A percentile compares a stretch with the other conserved stretches of the same genome.
phyloP scores from a whole-genome alignment of 805 yeast genomes.

The Pichia gijzeniarum region DNA sequence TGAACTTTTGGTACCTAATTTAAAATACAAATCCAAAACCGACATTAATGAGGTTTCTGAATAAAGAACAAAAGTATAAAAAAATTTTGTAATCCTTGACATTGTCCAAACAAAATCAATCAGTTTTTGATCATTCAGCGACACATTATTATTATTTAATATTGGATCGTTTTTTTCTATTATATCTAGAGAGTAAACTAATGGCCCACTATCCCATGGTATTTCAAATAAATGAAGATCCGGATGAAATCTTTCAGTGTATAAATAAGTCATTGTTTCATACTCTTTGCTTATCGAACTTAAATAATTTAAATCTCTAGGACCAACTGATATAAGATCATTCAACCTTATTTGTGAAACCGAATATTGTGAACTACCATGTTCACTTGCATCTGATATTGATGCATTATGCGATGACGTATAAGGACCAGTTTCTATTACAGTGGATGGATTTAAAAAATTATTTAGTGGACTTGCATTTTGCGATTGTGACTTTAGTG shows the following conservation, averaged over 20 bases:
- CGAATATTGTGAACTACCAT: not conserved
- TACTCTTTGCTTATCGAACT: not conserved
- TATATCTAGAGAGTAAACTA: slow-evolving; percentile 3
- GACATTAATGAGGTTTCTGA: slow-evolving; percentile 6
- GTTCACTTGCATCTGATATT: not conserved
- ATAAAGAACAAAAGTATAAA: slow-evolving; percentile 9
- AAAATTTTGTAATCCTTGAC: slow-evolving; percentile 6
- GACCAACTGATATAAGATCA: slow-evolving; percentile 8
- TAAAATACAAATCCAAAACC: slow-evolving; percentile 4
- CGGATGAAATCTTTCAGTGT: slow-evolving; percentile 7
- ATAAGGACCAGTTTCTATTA: not conserved
- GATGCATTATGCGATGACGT: not conserved
- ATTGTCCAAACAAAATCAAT: slow-evolving; percentile 16
- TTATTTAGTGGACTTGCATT: too few relatives aligned
- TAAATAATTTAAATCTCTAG: not conserved
- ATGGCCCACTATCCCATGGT: slow-evolving; percentile 7
- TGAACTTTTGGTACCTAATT: slow-evolving; percentile 8
- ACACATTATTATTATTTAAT: not conserved
- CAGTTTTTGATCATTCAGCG: slow-evolving; percentile 5
- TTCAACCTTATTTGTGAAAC: slow-evolving; percentile 1
- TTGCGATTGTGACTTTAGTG: too few relatives aligned
- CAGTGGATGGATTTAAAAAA: not conserved
- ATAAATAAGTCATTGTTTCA: not conserved
- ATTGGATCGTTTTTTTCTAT: slow-evolving; percentile 11
- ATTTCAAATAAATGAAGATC: slow-evolving; percentile 6